Percentiles rank a stretch among this genome's conserved stretches.
phyloP scores from a whole-genome alignment of 1,284 basidiomycete species.

The Rhodotorula sp. region DNA sequence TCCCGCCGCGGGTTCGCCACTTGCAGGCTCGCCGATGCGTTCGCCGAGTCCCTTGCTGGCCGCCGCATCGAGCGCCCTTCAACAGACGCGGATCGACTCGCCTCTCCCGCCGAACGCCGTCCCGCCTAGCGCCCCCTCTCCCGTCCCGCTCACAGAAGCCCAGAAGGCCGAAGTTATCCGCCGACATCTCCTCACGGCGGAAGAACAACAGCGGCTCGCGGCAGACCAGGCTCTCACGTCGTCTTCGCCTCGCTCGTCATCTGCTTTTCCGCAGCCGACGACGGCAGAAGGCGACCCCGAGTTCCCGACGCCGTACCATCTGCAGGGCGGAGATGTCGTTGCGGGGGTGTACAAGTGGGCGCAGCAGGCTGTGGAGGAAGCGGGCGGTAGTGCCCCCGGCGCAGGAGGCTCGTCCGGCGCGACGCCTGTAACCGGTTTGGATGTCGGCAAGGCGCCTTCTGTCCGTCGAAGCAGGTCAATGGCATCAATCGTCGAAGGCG shows the following conservation, averaged over 20 bases:
- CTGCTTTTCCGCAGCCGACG: constrained; percentile 17
- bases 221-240: constrained; percentile 28
- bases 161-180: constrained; percentile 78
- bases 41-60: background rate
- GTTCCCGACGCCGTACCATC: constrained; percentile 44
- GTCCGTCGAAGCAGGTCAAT: constrained; percentile 21
- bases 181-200: constrained; percentile 72
- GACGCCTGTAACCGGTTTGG: background rate
- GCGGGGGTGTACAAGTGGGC: constrained; percentile 44
- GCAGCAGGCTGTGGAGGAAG: constrained; percentile 13
- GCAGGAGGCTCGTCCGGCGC: background rate
- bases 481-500: background rate
- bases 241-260: background rate
- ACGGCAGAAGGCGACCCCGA: constrained; percentile 13
- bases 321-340: constrained; percentile 43
- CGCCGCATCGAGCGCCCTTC: background rate
- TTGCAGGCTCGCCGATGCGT: background rate
- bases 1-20: background rate
- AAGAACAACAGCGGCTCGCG: constrained; percentile 56
- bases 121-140: constrained; percentile 1
- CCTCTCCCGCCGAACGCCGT: constrained; percentile 5
- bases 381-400: background rate
- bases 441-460: background rate
- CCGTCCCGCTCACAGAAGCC: constrained; percentile 57
- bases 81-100: background rate